Evolutionary conservation across 345 rosid species (phyloP).

Genomic region (Heritiera fomes): DNA sequence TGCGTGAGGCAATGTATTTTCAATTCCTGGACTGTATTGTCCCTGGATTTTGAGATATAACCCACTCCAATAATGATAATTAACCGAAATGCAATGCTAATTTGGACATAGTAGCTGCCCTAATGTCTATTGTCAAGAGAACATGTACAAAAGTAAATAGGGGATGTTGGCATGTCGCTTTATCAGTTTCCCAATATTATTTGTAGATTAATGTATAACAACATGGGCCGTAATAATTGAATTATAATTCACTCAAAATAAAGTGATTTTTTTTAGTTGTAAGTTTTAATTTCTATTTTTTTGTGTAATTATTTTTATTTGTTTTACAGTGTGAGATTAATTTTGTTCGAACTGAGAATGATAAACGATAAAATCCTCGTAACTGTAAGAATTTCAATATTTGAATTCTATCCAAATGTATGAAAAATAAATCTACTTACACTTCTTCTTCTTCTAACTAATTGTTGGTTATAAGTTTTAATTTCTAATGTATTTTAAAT

Average conservation of each 20-base stretch:
- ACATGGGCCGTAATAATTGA: not conserved
- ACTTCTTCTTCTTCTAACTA: too few relatives aligned
- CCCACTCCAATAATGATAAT: not conserved
- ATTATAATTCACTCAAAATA: not conserved
- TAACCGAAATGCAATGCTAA: not conserved
- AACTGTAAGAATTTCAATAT: too few relatives aligned
- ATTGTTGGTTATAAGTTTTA: too few relatives aligned
- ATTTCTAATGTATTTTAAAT: too few relatives aligned
- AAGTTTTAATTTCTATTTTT: too few relatives aligned
- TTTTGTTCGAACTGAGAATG: too few relatives aligned
- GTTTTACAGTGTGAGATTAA: too few relatives aligned
- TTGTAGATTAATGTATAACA: not conserved
- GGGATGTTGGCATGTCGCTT: slow-evolving; percentile 2
- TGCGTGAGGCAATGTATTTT: not conserved
- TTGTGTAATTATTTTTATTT: too few relatives aligned
- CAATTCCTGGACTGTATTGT: not conserved
- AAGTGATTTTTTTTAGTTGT: too few relatives aligned
- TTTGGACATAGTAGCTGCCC: not conserved
- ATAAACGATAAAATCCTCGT: too few relatives aligned
- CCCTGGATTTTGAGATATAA: not conserved
- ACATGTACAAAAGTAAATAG: not conserved
- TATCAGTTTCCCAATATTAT: not conserved
- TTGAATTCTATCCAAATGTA: too few relatives aligned
- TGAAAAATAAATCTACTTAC: too few relatives aligned
- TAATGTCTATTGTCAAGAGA: not conserved